These are phyloP conservation scores for Tardiomyces digboiensis DNA, from an alignment of 1,139 yeast species.

Conservation along the genomic window DNA sequence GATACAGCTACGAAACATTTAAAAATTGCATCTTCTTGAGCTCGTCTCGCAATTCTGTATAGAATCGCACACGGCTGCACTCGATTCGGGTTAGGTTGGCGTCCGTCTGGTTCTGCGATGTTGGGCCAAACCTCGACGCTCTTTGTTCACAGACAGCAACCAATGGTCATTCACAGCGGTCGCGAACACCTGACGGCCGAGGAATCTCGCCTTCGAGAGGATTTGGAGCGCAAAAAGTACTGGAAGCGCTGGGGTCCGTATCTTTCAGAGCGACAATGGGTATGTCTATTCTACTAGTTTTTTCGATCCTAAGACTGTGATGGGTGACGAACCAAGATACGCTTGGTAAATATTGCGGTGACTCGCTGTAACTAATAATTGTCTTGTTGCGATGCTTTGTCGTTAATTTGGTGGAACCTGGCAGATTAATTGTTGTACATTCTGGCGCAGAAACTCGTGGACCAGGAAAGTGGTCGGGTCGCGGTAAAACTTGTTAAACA, in stretches of 20 bases:
- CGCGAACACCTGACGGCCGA: constrained; percentile 37
- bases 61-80: background rate
- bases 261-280: constrained; percentile 85
- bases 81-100: background rate
- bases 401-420: too few relatives aligned
- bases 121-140: background rate
- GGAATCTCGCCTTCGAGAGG: constrained; percentile 57
- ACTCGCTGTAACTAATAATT: too few relatives aligned
- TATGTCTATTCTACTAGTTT: background rate
- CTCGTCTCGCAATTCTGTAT: background rate
- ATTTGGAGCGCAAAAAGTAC: constrained; percentile 43
- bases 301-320: too few relatives aligned
- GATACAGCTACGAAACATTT: too few relatives aligned
- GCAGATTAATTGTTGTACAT: too few relatives aligned
- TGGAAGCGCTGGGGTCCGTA: constrained; percentile 95
- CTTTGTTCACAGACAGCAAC: background rate
- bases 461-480: too few relatives aligned
- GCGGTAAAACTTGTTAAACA: too few relatives aligned
- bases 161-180: background rate
- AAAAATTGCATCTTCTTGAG: too few relatives aligned
- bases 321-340: too few relatives aligned
- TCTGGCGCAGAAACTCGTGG: too few relatives aligned
- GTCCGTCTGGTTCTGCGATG: background rate
- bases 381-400: too few relatives aligned
- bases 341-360: too few relatives aligned